Evolutionary conservation across 176 grass and related monocot species (phyloP).

Genomic region (Juncus inflexus): DNA sequence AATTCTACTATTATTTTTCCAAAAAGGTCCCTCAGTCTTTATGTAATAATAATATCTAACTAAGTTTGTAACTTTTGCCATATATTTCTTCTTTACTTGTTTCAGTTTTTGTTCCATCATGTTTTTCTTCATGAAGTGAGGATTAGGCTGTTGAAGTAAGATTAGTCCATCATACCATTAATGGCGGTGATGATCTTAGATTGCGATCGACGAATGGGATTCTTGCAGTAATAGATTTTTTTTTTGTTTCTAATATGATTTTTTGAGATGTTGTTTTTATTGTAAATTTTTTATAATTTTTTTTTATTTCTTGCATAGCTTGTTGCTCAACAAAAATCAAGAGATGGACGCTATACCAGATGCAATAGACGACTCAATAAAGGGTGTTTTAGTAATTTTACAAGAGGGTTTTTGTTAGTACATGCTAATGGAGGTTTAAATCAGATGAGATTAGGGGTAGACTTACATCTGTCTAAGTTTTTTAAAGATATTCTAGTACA

Average conservation of each 20-base stretch:
- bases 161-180: background rate
- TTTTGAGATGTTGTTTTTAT: background rate
- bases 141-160: background rate
- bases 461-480: no score
- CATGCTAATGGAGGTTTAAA: constrained; percentile 21
- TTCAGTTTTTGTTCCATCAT: no score
- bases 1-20: no score
- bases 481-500: background rate
- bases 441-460: constrained; percentile 23
- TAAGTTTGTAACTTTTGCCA: no score
- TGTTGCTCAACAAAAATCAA: background rate
- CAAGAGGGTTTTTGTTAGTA: constrained; percentile 3
- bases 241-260: background rate
- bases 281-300: background rate
- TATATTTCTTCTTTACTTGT: no score
- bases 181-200: background rate
- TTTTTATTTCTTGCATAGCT: no score
- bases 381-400: constrained; percentile 11
- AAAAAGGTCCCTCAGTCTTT: no score
- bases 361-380: background rate
- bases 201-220: background rate
- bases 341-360: background rate
- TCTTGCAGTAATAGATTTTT: background rate
- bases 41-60: no score
- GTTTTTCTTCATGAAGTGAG: no score